A percentile compares a stretch with the other conserved stretches of the same genome.
These are phyloP conservation scores for Tilletiopsis washingtonensis DNA, from an alignment of 1,284 basidiomycete genomes.

Conservation along the genomic window DNA sequence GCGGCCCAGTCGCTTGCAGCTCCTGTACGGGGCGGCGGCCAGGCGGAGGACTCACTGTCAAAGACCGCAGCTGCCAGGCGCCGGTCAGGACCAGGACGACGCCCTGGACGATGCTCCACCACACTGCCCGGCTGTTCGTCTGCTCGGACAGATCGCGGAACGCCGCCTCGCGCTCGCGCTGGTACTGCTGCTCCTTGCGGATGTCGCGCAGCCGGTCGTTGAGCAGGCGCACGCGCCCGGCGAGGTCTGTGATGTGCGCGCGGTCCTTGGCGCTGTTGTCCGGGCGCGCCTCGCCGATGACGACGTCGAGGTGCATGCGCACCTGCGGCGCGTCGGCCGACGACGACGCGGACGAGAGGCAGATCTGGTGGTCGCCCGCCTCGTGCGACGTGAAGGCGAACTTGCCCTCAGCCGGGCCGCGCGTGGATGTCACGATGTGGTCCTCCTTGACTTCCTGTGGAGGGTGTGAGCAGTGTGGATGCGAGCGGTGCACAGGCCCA, in stretches of 20 bases:
- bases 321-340: constrained; percentile 60
- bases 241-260: constrained; percentile 73
- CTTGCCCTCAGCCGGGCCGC: constrained; percentile 76
- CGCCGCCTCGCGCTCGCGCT: constrained; percentile 81
- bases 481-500: not conserved
- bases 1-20: not conserved
- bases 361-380: constrained; percentile 92
- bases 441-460: constrained; percentile 21
- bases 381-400: constrained; percentile 98
- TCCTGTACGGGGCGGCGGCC: not conserved
- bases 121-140: constrained; percentile 81
- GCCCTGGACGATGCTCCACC: constrained; percentile 86
- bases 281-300: constrained; percentile 75
- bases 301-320: constrained; percentile 86
- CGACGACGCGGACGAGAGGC: constrained; percentile 56
- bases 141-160: constrained; percentile 81
- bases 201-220: constrained; percentile 89
- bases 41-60: constrained; percentile 56
- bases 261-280: constrained; percentile 51
- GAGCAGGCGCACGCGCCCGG: constrained; percentile 76
- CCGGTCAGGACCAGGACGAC: constrained; percentile 74
- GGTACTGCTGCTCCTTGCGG: constrained; percentile 91
- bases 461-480: not conserved
- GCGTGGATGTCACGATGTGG: constrained; percentile 61
- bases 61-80: constrained; percentile 83